phyloP scores from a whole-genome alignment of 164 flowering plant genomes.

The Hamamelis virginiana region DNA sequence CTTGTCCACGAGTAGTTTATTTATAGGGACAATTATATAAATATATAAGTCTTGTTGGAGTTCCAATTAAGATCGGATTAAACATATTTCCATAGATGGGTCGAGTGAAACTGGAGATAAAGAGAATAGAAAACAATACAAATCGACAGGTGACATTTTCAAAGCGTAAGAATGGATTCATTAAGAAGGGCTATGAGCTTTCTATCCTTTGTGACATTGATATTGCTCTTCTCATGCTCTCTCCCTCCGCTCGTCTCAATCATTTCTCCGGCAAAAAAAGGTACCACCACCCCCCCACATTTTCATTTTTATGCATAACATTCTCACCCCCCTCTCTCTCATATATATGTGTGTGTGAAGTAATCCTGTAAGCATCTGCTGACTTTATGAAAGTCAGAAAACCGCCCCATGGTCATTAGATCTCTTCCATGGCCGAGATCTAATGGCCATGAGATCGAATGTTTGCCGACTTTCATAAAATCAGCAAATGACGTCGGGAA shows the following conservation, averaged over 20 bases:
- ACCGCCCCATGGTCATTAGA: no score
- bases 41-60: no score
- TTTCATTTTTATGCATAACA: no score
- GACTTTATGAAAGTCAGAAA: no score
- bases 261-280: constrained; percentile 31
- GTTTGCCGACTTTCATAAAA: no score
- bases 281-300: neutral
- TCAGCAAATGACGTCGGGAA: no score
- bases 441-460: no score
- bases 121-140: constrained; percentile 25
- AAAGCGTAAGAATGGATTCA: constrained; percentile 30
- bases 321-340: no score
- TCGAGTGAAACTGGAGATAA: constrained; percentile 28
- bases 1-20: neutral
- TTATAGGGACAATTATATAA: no score
- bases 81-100: constrained; percentile 20
- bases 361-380: no score
- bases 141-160: constrained; percentile 33
- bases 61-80: neutral
- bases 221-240: constrained; percentile 34
- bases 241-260: constrained; percentile 28
- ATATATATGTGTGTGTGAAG: no score
- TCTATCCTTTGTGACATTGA: constrained; percentile 32
- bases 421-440: no score
- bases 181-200: constrained; percentile 35